A percentile compares a stretch with the other conserved stretches of the same genome.
Conservation (phyloP, 129 eudicot genomes). For the Silybum marianum region DNA sequence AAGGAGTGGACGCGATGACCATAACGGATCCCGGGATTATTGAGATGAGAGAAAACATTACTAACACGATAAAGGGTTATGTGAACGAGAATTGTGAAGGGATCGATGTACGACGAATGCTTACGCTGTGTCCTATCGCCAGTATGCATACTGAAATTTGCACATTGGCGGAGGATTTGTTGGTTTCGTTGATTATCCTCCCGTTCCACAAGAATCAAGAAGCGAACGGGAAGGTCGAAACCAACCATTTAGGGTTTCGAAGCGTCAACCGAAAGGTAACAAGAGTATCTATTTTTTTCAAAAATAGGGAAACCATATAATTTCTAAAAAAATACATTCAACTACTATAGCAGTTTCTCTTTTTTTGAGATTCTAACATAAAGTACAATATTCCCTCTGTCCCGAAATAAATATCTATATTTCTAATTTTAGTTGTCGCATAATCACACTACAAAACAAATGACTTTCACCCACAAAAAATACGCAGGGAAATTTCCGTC, state of each 20-base stretch:
- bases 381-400: neutral
- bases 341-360: no score
- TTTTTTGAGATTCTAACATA: no score
- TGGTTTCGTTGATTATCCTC: conserved; percentile 57
- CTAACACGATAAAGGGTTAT: conserved; percentile 33
- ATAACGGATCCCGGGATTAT: conserved; percentile 56
- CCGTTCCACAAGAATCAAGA: conserved; percentile 75
- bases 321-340: neutral
- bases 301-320: no score
- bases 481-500: no score
- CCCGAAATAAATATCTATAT: neutral
- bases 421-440: neutral
- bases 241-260: conserved; percentile 62
- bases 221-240: conserved; percentile 44
- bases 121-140: conserved; percentile 61
- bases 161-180: conserved; percentile 66
- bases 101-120: conserved; percentile 49
- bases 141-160: conserved; percentile 77
- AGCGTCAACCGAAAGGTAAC: conserved; percentile 80
- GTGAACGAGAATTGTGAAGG: conserved; percentile 57
- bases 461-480: no score
- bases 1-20: conserved; percentile 54
- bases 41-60: conserved; percentile 59
- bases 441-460: no score
- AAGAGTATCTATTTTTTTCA: no score